Percentiles rank a stretch among this genome's conserved stretches.
Evolutionary conservation across 208 protist species (phyloP).

Genomic region (Trypanosoma avium): DNA sequence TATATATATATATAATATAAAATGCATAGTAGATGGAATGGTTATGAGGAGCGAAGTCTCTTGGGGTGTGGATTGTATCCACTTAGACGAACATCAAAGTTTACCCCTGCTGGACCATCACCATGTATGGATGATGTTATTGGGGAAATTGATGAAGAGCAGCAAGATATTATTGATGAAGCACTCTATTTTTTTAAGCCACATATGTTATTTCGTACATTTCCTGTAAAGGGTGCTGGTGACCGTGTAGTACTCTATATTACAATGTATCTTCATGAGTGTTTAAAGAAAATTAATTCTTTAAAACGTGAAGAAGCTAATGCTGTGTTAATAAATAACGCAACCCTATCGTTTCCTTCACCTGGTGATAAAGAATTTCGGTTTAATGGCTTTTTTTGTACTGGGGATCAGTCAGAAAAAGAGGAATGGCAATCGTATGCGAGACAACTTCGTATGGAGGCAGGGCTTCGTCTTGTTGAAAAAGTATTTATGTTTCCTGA

Average conservation of each 20-base stretch:
- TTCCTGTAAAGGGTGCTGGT: conserved; percentile 81
- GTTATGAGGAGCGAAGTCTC: conserved; percentile 30
- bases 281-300: conserved; percentile 41
- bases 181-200: conserved; percentile 88
- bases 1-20: background rate
- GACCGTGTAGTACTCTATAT: conserved; percentile 91
- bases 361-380: conserved; percentile 33
- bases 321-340: conserved; percentile 13
- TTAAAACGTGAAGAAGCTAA: conserved; percentile 24
- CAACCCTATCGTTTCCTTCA: conserved; percentile 17
- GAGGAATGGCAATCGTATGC: conserved; percentile 33
- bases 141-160: conserved; percentile 41
- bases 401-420: conserved; percentile 3
- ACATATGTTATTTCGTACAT: conserved; percentile 91
- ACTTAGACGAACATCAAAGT: conserved; percentile 17
- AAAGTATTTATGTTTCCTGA: conserved; percentile 36
- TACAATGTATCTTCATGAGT: conserved; percentile 89
- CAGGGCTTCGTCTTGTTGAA: conserved; percentile 21
- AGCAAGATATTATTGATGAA: conserved; percentile 90
- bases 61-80: conserved; percentile 37
- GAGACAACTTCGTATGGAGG: conserved; percentile 31
- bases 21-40: conserved; percentile 36
- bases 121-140: conserved; percentile 22
- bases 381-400: conserved; percentile 26
- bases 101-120: conserved; percentile 18